A percentile compares a stretch with the other conserved stretches of the same genome.
These are phyloP conservation scores for Aspergillus puulaauensis DNA, from an alignment of 2,329 filamentous ascomycete genomes.

Conservation along the genomic window DNA sequence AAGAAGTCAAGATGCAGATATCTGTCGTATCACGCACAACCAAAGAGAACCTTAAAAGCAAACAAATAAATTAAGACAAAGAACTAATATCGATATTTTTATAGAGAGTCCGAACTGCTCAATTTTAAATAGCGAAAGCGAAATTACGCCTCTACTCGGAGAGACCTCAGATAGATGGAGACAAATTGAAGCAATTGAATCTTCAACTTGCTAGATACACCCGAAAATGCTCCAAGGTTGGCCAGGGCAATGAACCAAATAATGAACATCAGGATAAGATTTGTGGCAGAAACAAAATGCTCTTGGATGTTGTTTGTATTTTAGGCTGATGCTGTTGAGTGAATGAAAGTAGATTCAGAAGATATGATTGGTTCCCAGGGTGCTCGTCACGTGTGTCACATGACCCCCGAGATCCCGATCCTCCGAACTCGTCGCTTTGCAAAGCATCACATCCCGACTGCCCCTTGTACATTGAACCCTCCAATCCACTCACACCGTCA, in stretches of 20 bases:
- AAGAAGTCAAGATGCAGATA: neutral
- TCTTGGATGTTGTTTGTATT: no score
- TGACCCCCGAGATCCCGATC: slow-evolving; percentile 31
- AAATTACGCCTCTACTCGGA: neutral
- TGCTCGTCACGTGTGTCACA: slow-evolving; percentile 25
- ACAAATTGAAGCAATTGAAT: neutral
- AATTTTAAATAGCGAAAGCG: neutral
- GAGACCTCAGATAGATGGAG: neutral
- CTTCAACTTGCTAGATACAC: neutral
- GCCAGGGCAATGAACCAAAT: no score
- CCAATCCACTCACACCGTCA: slow-evolving; percentile 44
- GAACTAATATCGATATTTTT: no score
- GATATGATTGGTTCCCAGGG: neutral
- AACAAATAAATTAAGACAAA: no score
- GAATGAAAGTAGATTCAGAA: neutral
- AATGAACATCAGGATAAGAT: no score
- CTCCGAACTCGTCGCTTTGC: slow-evolving; percentile 36
- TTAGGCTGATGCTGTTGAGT: neutral
- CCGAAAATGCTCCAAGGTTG: no score
- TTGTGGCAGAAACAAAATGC: no score
- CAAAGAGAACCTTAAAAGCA: no score
- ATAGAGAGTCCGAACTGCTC: neutral
- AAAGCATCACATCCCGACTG: slow-evolving; percentile 29
- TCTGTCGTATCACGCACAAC: neutral
- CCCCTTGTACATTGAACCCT: slow-evolving; percentile 29